Percentiles rank a stretch among this genome's conserved stretches.
Conservation (phyloP, 306 rosid species). For the Pyrus betulifolia region DNA sequence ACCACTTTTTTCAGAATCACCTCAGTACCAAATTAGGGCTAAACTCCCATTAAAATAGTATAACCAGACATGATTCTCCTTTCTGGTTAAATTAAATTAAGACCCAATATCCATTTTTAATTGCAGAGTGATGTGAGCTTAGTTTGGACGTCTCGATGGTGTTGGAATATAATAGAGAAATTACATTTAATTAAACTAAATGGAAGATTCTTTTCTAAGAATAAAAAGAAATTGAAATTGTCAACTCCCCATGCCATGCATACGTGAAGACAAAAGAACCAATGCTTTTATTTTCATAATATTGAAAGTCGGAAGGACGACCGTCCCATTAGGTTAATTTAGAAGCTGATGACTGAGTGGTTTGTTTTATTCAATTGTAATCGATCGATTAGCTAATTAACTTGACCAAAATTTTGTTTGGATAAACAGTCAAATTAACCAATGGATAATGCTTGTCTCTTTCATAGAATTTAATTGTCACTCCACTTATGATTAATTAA, state of each 20-base stretch:
- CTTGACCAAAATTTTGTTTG: not conserved
- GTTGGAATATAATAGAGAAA: not conserved
- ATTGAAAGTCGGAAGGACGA: not conserved
- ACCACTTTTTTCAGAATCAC: no score
- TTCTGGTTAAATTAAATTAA: not conserved
- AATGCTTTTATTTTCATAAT: not conserved
- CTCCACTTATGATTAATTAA: no score
- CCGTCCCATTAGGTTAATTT: not conserved
- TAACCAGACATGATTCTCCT: constrained; percentile 1
- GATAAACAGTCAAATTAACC: constrained; percentile 14
- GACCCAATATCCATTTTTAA: not conserved
- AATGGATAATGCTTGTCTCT: not conserved
- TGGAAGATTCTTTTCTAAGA: not conserved
- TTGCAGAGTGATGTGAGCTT: not conserved
- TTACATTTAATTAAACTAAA: not conserved
- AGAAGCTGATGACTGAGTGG: not conserved
- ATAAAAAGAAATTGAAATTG: not conserved
- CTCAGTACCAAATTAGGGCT: no score
- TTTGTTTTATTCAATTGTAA: not conserved
- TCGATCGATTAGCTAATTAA: not conserved
- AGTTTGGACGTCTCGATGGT: not conserved
- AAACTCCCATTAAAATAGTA: not conserved
- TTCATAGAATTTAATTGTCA: no score
- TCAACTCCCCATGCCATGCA: not conserved
- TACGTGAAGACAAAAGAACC: constrained; percentile 3